Conservation (phyloP, 306 rosid genomes). For the Rosa multiflora region DNA sequence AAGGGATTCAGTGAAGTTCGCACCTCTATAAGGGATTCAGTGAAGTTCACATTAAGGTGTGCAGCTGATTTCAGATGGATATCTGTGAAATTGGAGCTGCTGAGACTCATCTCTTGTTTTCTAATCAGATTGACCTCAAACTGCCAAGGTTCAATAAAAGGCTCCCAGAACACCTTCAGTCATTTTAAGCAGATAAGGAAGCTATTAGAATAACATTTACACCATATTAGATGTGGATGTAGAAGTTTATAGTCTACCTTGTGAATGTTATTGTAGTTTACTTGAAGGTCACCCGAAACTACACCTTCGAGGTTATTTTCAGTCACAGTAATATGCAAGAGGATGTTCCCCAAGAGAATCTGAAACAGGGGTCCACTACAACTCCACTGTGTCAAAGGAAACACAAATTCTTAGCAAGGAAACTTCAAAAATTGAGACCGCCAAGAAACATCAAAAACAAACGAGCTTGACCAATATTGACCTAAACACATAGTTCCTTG, state of each 20-base stretch:
- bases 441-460: background rate
- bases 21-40: constrained; percentile 90
- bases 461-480: background rate
- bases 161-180: constrained; percentile 89
- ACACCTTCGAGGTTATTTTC: constrained; percentile 55
- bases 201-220: constrained; percentile 29
- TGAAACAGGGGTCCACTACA: constrained; percentile 83
- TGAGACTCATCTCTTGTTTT: constrained; percentile 62
- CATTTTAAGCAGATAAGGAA: constrained; percentile 24
- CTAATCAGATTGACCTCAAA: constrained; percentile 54
- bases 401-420: constrained; percentile 7
- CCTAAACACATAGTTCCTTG: background rate
- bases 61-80: constrained; percentile 55
- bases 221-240: background rate
- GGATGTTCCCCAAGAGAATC: constrained; percentile 57
- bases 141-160: constrained; percentile 92
- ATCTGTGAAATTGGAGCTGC: constrained; percentile 62
- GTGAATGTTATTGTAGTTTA: constrained; percentile 79
- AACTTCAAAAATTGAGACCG: background rate
- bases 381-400: constrained; percentile 63
- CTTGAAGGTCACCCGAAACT: constrained; percentile 54
- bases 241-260: constrained; percentile 46
- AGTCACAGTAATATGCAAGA: constrained; percentile 42
- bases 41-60: constrained; percentile 73
- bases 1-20: constrained; percentile 12